Evolutionary conservation across 2,329 filamentous ascomycete genomes (phyloP), one percentile per base, ranked within the genome.

Genomic region (Claviceps capensis): DNA sequence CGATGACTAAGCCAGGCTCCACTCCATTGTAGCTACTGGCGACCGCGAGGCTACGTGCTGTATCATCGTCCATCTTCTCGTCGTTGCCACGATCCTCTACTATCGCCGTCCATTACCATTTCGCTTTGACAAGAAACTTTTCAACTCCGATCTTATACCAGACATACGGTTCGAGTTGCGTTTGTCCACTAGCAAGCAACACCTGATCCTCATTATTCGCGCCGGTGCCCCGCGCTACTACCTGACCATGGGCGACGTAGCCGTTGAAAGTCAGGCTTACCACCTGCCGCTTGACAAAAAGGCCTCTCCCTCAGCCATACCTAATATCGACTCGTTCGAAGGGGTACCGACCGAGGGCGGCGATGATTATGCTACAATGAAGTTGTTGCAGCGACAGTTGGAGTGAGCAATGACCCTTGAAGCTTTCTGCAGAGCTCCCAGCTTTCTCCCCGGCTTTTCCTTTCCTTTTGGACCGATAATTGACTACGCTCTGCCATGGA

Each of bases 331-430:
- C 67, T 84, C 85, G 60, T 82, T 96, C 58, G 91, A 96, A 69
- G 89, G 88, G 55, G 75, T 89, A 56, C 79, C 82, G 16, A 81
- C 81, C 52, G 89, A 95, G 63, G 84, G 83, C 48, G 86, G 82
- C 58, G 91, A 97, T 68, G 91, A 97, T 67, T 98, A 98, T 69
- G 88, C 87, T 50, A 89, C 85, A 42, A 78, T 97, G 69, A 98
- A 98, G 78, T 93, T 94, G 75, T 81, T 97, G 58, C 91, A 98
- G 72, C 79, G 91, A 67, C 90, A 97, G 75, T 75, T 97, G 61
- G 93, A 98, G 83, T 97, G 79, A 61, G 81, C 51, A 40, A 47
- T 43, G 42, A 38, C 52, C 48, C 54, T 51, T 4, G 41, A 38
- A 45, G 30, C 30, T 26, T 2, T 34, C 17, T 44, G 30, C 19